Conservation (phyloP, 2,329 filamentous ascomycete species). For the Trichoderma pleuroti region DNA sequence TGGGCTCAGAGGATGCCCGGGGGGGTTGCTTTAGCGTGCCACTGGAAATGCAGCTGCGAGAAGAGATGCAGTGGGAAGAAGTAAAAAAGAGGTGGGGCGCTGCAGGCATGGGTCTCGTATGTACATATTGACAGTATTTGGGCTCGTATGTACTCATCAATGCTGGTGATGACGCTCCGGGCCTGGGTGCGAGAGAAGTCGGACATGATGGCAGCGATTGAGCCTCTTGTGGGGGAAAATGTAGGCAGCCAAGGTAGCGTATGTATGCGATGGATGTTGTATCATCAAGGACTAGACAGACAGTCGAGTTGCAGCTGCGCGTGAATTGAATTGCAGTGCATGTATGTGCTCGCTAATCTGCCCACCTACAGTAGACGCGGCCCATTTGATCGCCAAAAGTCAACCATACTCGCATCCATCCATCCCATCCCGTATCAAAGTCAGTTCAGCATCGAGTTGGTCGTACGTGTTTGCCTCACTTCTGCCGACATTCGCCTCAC, state of each 20-base stretch:
- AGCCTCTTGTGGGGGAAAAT: background rate
- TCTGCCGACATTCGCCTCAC: background rate
- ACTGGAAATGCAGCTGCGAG: conserved; percentile 16
- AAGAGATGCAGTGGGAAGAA: conserved; percentile 11
- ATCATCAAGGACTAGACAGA: background rate
- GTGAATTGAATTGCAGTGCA: background rate
- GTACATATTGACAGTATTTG: background rate
- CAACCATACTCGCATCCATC: background rate
- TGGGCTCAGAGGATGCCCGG: background rate
- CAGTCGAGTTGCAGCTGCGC: background rate
- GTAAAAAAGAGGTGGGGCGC: background rate
- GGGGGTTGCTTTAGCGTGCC: conserved; percentile 19
- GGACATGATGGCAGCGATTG: background rate
- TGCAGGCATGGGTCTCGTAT: background rate
- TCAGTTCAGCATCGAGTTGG: background rate
- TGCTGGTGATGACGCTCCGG: background rate
- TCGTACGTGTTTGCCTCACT: background rate
- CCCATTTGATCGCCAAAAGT: background rate
- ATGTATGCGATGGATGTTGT: background rate
- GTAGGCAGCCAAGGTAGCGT: background rate
- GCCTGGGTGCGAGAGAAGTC: background rate
- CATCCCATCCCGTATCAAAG: background rate
- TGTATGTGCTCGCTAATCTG: background rate
- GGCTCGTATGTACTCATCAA: background rate
- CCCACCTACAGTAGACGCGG: background rate